Evolutionary conservation across 192 early-diverging fungal genomes (phyloP).

Genomic region (Powellomyces hirtus): DNA sequence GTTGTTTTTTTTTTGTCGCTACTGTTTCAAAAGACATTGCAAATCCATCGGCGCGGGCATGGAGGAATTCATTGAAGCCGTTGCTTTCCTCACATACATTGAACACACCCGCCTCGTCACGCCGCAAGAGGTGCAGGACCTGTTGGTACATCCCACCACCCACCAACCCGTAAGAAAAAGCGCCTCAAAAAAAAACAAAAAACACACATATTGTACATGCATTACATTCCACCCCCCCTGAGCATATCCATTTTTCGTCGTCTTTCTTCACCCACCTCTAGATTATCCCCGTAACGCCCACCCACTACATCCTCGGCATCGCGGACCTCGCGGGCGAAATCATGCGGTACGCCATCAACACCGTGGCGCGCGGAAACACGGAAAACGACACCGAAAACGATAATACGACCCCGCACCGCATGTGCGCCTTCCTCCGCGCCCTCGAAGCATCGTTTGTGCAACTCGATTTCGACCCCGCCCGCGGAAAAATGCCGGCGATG

Average conservation of each 20-base stretch:
- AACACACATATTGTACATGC: too few relatives aligned
- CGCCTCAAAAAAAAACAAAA: slow-evolving; percentile 1
- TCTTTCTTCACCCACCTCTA: too few relatives aligned
- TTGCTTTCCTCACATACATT: slow-evolving; percentile 40
- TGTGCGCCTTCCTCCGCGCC: slow-evolving; percentile 40
- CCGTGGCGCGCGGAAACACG: slow-evolving; percentile 43
- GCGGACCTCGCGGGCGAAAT: slow-evolving; percentile 64
- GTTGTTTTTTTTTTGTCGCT: too few relatives aligned
- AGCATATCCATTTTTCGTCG: too few relatives aligned
- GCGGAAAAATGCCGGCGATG: slow-evolving; percentile 36
- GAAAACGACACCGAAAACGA: slow-evolving; percentile 28
- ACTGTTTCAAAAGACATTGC: slow-evolving; percentile 25
- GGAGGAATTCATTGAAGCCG: slow-evolving; percentile 50
- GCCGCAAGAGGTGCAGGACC: slow-evolving; percentile 21
- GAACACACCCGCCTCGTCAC: slow-evolving; percentile 24
- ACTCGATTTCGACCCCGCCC: slow-evolving; percentile 18
- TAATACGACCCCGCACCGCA: too few relatives aligned
- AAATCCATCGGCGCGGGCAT: slow-evolving; percentile 31
- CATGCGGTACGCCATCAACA: slow-evolving; percentile 58
- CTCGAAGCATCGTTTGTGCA: slow-evolving; percentile 42
- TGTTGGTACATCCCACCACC: too few relatives aligned
- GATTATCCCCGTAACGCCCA: slow-evolving; percentile 39
- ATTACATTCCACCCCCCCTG: too few relatives aligned
- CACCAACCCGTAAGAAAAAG: background rate
- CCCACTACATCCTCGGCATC: slow-evolving; percentile 56